These are phyloP conservation scores for Fusarium xyrophilum DNA, from an alignment of 2,329 filamentous ascomycete species.

Conservation along the genomic window DNA sequence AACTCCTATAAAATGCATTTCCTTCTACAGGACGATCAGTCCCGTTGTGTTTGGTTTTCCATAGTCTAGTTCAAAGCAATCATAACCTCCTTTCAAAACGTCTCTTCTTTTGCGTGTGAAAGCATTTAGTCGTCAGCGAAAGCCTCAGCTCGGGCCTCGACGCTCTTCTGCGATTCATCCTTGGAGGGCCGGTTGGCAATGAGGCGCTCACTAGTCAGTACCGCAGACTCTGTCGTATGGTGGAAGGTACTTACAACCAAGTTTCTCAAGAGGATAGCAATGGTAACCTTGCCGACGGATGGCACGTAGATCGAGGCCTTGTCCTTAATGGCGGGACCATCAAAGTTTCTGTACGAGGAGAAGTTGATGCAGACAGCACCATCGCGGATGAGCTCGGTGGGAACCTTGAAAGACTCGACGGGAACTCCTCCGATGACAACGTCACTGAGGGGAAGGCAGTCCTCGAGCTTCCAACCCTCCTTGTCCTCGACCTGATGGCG, in stretches of 20 bases:
- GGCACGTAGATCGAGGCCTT: constrained; percentile 97
- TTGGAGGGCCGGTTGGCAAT: constrained; percentile 58
- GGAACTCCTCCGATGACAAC: constrained; percentile 96
- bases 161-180: constrained; percentile 46
- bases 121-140: constrained; percentile 48
- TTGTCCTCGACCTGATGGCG: constrained; percentile 88
- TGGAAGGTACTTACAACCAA: constrained; percentile 70
- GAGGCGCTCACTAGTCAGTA: constrained; percentile 53
- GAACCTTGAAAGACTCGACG: constrained; percentile 86
- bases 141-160: constrained; percentile 52
- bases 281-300: constrained; percentile 96
- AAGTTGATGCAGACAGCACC: constrained; percentile 99
- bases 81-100: not conserved
- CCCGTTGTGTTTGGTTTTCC: constrained; percentile 16
- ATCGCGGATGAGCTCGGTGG: constrained; percentile 80
- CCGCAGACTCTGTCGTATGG: not conserved
- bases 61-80: constrained; percentile 29
- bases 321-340: constrained; percentile 83
- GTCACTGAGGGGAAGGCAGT: constrained; percentile 87
- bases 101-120: not conserved
- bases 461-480: constrained; percentile 77
- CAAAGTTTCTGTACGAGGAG: constrained; percentile 94
- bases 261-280: constrained; percentile 88
- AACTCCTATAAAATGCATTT: constrained; percentile 33
- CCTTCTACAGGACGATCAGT: constrained; percentile 9